Base-by-base conservation (phyloP, 202 grass and related monocot genomes). In the Zizania palustris region DNA sequence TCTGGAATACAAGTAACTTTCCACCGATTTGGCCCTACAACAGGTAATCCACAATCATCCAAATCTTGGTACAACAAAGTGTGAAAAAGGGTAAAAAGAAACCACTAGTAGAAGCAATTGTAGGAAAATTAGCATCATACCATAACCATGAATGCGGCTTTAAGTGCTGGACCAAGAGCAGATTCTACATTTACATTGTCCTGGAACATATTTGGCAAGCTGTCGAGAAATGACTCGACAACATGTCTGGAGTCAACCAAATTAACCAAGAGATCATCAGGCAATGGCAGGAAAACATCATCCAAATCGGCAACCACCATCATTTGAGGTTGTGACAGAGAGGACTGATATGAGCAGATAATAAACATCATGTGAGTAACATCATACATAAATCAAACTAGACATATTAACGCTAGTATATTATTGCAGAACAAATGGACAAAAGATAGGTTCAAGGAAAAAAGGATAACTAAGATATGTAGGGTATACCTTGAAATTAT, bases 61-160 rank as follows among this genome's bases (percentile, higher is more conserved):
- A 80, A 9, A 75, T 76, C 60, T 80, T 62, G 45, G 73, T 58
- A 38, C 6, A 21, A 86, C 68, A n/a, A n/a, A 63, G 7, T 51
- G 54, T 33, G n/a, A 82, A 54, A 61, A 54, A 61, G 10, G 16
- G 43, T 44, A 65, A 46, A 80, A 50, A 18, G 48, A 63, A 82
- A 72, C 35, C 67, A 73, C 15, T 13, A 74, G 46, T 1, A 58
- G 14, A 13, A 46, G 7, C 22, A 49, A 75, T 63, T 51, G 9
- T 73, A 34, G 37, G 63, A 40, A 62, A 79, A 48, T 41, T 80
- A 55, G 45, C 73, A 74, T 77, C 86, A 77, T 89, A 96, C 96
- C 96, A 96, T 93, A 77, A 99, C 87, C 92, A 99, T 99, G 70
- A 90, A 96, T 85, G 96, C 89, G 85, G 92, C 89, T 84, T 89